Evolutionary conservation across 169 alveolate species (phyloP), one percentile per base, ranked within the genome.

Genomic region (Toxoplasma gondii): DNA sequence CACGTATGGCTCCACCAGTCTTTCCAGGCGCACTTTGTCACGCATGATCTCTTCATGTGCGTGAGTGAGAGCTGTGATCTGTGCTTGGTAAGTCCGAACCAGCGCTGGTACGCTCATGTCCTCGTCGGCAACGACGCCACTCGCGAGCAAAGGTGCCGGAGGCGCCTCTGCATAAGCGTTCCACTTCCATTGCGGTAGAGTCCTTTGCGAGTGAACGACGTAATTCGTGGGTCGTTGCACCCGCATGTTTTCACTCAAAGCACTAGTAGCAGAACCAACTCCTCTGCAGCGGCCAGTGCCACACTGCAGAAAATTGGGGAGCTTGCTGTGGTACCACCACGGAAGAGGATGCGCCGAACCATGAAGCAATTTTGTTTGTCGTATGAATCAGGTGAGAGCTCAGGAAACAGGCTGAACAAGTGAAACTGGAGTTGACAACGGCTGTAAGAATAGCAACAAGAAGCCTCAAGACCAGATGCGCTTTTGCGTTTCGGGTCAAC

Each of bases 21-120:
- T 82, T 82, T 82, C 90, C 7, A 82, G 69, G n/a, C 41, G 54
- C 27, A 34, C 38, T 44, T 82, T 82, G 29, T 41, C 90, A 16
- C 53, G 67, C 90, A 82, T 82, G 67, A 82, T 82, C 53, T 82
- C 90, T 31, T 82, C 90, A 49, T 82, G 90, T 39, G 69, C 64
- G 39, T 82, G n/a, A 0, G 67, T 43, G 10, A 82, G 67, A 22
- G 90, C 90, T 10, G 90, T 27, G 19, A 82, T 67, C 38, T 82
- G 36, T 24, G n/a, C 67, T 27, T 82, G 69, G 67, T 82, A 82
- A 12, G 39, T 36, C 34, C 29, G 39, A 38, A 44, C 90, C 7
- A 82, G 90, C 2, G 1, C 90, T 1, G 90, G 90, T 12, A 82
- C 24, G 36, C 90, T 82, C 67, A 39, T 12, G 29, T 2, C 90